Base-by-base conservation (phyloP, 176 grass and related monocot genomes). In the Oryza punctata region DNA sequence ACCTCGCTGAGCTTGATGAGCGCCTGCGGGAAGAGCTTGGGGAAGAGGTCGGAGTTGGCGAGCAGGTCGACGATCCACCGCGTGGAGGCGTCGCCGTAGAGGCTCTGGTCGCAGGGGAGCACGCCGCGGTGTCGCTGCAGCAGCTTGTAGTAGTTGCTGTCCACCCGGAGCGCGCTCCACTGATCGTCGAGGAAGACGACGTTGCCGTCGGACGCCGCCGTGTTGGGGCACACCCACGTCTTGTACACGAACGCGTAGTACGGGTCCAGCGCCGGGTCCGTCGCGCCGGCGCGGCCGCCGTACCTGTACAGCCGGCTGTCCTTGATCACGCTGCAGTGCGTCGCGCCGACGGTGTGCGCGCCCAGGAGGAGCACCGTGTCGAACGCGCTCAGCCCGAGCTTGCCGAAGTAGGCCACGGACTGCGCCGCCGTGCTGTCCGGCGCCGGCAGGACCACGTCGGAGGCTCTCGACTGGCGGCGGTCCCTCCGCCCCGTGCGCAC, bases 91-190 rank as follows among this genome's bases (percentile, higher is more conserved):
- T 81, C 70, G 26, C n/a, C 12, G 45, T 85, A 78, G 5, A 92
- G 54, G 65, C 74, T 85, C 80, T 89, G 87, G 30, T 92, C 87
- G 47, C 49, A 32, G 10, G 28, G 6, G 35, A 92, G 91, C 13
- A 92, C 75, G 12, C 87, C 91, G 23, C 80, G 81, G 21, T 13
- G 29, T 0, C 19, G 46, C 54, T 81, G 50, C 45, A 92, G 44
- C 65, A 81, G 78, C 87, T 70, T 84, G 87, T 87, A 92, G 84
- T 81, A 92, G 65, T 57, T 83, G 76, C 77, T 92, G 87, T 92
- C 87, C 80, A 92, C 80, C n/a, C 12, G 71, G 0, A 50, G n/a
- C 14, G 84, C 50, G 29, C 70, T 89, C 30, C 21, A 15, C 18
- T 44, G 74, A 27, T 86, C 78, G 77, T 89, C 84, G 2, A 88